phyloP scores from a whole-genome alignment of 1,284 basidiomycete genomes.

The Apiotrichum sp. region DNA sequence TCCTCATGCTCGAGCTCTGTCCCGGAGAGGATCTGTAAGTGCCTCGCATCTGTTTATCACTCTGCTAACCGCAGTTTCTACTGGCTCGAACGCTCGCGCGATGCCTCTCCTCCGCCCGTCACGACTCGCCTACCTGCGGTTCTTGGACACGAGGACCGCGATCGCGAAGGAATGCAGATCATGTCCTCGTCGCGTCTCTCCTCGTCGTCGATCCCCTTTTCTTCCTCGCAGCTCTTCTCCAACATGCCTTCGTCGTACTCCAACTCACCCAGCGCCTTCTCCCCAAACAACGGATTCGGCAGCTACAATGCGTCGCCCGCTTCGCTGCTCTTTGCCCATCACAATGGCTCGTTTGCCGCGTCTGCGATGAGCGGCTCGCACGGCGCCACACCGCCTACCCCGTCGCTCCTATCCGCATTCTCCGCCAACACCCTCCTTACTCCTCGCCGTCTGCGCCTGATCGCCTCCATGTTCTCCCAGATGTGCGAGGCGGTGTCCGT shows the following conservation, averaged over 20 bases:
- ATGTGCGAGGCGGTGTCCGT: conserved; percentile 97
- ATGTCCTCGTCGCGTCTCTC: conserved; percentile 45
- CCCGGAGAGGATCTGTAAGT: conserved; percentile 74
- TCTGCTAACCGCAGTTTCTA: conserved; percentile 60
- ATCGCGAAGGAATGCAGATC: conserved; percentile 19
- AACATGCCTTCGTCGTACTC: conserved; percentile 31
- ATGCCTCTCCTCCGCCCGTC: conserved; percentile 61
- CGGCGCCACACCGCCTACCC: conserved; percentile 79
- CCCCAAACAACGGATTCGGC: too few relatives aligned
- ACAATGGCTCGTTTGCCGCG: conserved; percentile 21
- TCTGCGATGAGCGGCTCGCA: conserved; percentile 5
- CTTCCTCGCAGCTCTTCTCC: conserved; percentile 39
- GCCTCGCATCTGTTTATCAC: background rate
- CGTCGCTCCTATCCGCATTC: conserved; percentile 82
- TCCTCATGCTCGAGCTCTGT: conserved; percentile 82
- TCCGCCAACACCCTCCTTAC: conserved; percentile 77
- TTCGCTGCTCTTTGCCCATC: conserved; percentile 39
- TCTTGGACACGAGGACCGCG: conserved; percentile 15
- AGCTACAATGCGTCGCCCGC: conserved; percentile 31
- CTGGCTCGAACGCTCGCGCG: conserved; percentile 89
- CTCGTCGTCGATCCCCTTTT: conserved; percentile 46
- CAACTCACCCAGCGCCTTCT: conserved; percentile 29
- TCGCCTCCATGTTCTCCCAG: conserved; percentile 93
- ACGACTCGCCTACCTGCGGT: conserved; percentile 47
- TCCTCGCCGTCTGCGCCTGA: conserved; percentile 76